Evolutionary conservation across 768 basidiomycete species (phyloP).

Genomic region (Neoboletus magnificus): DNA sequence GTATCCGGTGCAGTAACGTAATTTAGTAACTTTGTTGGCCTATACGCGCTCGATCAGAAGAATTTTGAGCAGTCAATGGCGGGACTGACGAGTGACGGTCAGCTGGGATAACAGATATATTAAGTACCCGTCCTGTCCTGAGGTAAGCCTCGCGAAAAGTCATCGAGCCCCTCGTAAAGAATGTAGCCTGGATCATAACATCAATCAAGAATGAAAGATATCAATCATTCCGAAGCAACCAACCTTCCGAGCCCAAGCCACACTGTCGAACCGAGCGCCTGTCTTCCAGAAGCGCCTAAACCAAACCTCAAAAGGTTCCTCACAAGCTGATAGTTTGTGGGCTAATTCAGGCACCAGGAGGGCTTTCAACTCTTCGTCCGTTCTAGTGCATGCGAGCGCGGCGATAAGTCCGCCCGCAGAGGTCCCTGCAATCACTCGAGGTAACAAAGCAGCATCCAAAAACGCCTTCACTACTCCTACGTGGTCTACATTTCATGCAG

Average conservation of each 20-base stretch:
- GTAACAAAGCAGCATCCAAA: constrained; percentile 79
- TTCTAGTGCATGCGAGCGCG: constrained; percentile 78
- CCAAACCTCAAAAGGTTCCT: constrained; percentile 73
- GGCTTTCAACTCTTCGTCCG: constrained; percentile 77
- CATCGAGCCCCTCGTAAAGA: constrained; percentile 90
- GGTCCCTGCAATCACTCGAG: constrained; percentile 92
- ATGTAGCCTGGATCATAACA: constrained; percentile 54
- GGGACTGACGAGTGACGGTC: constrained; percentile 76
- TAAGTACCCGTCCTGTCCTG: constrained; percentile 88
- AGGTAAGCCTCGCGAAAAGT: constrained; percentile 96
- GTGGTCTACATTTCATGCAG: constrained; percentile 52
- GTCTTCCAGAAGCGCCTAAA: constrained; percentile 72
- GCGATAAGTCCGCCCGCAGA: constrained; percentile 86
- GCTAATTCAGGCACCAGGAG: constrained; percentile 83
- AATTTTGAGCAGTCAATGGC: not conserved
- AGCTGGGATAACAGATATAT: constrained; percentile 89
- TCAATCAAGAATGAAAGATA: not conserved
- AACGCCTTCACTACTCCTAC: constrained; percentile 92
- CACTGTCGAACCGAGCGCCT: constrained; percentile 92
- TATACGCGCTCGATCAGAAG: constrained; percentile 28
- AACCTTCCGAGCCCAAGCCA: constrained; percentile 89
- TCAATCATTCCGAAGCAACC: constrained; percentile 4
- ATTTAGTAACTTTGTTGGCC: constrained; percentile 93
- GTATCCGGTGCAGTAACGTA: constrained; percentile 96
- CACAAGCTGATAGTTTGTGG: constrained; percentile 75